Evolutionary conservation across 148 eudicot genomes (phyloP).

Genomic region (Simmondsia chinensis): DNA sequence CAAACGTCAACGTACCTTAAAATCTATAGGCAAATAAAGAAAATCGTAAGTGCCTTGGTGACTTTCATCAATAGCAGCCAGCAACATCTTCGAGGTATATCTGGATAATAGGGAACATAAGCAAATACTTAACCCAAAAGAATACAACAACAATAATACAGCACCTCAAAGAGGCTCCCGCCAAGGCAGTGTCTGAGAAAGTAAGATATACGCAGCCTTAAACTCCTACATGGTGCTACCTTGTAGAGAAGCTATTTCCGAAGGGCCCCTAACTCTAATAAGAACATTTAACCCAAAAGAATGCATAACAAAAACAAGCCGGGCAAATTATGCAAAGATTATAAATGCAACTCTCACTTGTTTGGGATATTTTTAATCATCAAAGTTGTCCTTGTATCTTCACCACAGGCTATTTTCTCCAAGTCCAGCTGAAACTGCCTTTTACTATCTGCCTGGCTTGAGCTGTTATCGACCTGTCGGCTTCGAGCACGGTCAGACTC

Average conservation of each 20-base stretch:
- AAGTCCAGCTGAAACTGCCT: constrained; percentile 74
- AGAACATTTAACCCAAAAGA: too few relatives aligned
- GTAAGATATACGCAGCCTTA: too few relatives aligned
- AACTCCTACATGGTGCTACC: too few relatives aligned
- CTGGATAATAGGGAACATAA: constrained; percentile 27
- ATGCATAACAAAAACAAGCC: too few relatives aligned
- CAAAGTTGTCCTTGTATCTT: constrained; percentile 77
- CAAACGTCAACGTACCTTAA: constrained; percentile 43
- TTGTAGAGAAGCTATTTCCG: too few relatives aligned
- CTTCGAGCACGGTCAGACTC: constrained; percentile 45
- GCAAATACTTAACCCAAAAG: neutral
- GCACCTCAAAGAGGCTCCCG: too few relatives aligned
- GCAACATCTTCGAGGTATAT: constrained; percentile 93
- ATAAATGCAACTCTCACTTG: constrained; percentile 35
- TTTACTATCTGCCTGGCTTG: constrained; percentile 55
- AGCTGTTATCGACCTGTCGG: constrained; percentile 42
- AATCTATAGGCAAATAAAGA: constrained; percentile 90
- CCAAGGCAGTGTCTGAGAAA: neutral
- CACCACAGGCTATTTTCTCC: constrained; percentile 69
- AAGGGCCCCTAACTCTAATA: too few relatives aligned
- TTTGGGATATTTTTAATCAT: constrained; percentile 97
- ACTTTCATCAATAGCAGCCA: constrained; percentile 83
- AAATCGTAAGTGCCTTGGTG: constrained; percentile 84
- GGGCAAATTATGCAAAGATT: too few relatives aligned
- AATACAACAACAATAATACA: neutral